Evolutionary conservation across 768 basidiomycete species (phyloP), one percentile per base, ranked within the genome.

Genomic region (Solioccasus polychromus): DNA sequence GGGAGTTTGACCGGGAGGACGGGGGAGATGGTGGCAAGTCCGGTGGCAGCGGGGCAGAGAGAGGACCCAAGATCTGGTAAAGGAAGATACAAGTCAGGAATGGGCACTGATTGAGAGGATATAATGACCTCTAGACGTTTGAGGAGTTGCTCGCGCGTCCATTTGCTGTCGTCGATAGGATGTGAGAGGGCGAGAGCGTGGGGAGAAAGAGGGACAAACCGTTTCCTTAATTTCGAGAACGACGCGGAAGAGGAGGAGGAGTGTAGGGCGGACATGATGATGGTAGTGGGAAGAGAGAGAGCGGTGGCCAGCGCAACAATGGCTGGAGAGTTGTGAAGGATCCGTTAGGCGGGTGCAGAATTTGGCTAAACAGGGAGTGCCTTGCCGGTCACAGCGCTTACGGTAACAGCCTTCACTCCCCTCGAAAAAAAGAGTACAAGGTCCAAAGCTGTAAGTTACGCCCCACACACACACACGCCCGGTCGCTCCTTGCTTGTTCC

Each of bases 21-120:
- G 74, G 71, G 45, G 77, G 71, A 58, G 75, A 71, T 48, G 71
- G 68, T 37, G 73, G 74, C 39, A 75, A 57, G 43, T 71, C 65
- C 51, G 71, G 67, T 45, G 76, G 72, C 41, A 75, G 71, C 36
- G 68, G 68, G n/a, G 63, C 47, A 28, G 63, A 58, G 48, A 70
- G 63, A 28, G 67, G 51, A 42, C 72, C 68, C 50, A 73, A 55
- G 60, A 72, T 71, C 75, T 76, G 57, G 20, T 44, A 40, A 42
- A 32, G 17, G 35, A 3, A 23, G 22, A 29, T 35, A 36, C 26
- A 25, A 44, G 56, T 64, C 47, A 61, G 63, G 39, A 53, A 45
- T 19, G 15, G 43, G 36, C 28, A 19, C 39, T 11, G 30, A 41
- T 18, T 28, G 46, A 31, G 44, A 31, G 39, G 35, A 29, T 32